Percentiles rank a stretch among this genome's conserved stretches.
phyloP scores from a whole-genome alignment of 2,329 filamentous ascomycete genomes.

The Cryphonectria nitschkei region DNA sequence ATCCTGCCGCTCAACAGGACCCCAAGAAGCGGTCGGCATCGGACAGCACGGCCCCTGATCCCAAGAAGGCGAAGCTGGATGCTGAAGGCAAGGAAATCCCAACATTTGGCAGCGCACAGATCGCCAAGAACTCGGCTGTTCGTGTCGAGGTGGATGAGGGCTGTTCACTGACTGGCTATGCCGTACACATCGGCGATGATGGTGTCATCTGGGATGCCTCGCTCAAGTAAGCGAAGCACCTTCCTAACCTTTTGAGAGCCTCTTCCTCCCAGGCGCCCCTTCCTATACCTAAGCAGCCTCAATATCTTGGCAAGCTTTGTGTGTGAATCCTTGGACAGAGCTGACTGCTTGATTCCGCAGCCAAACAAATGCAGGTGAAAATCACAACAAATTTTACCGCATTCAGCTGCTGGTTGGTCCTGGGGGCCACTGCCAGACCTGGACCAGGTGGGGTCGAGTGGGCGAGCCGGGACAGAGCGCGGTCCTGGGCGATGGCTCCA shows the following conservation, averaged over 20 bases:
- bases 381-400: conserved; percentile 85
- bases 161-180: conserved; percentile 42
- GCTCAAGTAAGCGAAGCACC: conserved; percentile 54
- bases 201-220: conserved; percentile 78
- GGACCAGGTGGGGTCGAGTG: conserved; percentile 84
- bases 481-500: conserved; percentile 45
- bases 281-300: neutral
- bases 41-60: conserved; percentile 33
- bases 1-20: conserved; percentile 16
- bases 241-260: too few relatives aligned
- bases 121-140: conserved; percentile 50
- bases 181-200: conserved; percentile 68
- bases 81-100: conserved; percentile 24
- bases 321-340: neutral
- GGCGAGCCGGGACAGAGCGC: conserved; percentile 59
- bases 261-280: too few relatives aligned
- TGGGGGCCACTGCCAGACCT: conserved; percentile 56
- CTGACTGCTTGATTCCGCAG: neutral
- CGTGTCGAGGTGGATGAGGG: conserved; percentile 56
- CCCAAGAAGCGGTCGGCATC: conserved; percentile 34
- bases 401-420: conserved; percentile 59
- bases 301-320: neutral
- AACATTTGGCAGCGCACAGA: conserved; percentile 47
- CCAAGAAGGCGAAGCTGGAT: conserved; percentile 40
- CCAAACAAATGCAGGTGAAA: conserved; percentile 71